Evolutionary conservation across 805 yeast species (phyloP).

Genomic region (Grigorovia transvaalensis): DNA sequence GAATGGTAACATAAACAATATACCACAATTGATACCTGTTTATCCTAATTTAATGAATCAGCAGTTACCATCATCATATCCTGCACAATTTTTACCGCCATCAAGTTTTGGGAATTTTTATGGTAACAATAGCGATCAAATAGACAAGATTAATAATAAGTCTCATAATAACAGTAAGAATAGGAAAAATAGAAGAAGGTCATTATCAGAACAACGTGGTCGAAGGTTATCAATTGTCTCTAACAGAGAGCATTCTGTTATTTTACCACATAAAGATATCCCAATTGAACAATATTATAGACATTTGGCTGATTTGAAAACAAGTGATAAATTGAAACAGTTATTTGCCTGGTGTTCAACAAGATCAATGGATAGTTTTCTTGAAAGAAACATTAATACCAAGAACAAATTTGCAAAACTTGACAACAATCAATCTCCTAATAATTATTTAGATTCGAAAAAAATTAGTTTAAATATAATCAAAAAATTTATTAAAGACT

Average conservation of each 20-base stretch:
- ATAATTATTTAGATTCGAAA: conserved; percentile 13
- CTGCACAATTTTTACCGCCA: conserved; percentile 11
- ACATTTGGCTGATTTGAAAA: conserved; percentile 22
- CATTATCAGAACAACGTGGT: conserved; percentile 22
- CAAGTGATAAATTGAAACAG: conserved; percentile 24
- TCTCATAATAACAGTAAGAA: background rate
- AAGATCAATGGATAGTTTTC: conserved; percentile 15
- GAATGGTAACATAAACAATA: background rate
- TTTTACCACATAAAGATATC: conserved; percentile 26
- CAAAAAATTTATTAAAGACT: conserved; percentile 24
- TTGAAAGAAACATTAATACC: conserved; percentile 2
- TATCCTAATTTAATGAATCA: conserved; percentile 15
- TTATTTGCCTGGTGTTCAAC: conserved; percentile 27
- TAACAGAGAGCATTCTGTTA: conserved; percentile 15
- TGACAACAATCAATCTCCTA: background rate
- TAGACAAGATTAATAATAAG: background rate
- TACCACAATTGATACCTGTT: conserved; percentile 21
- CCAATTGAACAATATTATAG: conserved; percentile 26
- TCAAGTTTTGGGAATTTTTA: conserved; percentile 1
- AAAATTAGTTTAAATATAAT: conserved; percentile 17
- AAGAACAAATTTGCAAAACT: background rate
- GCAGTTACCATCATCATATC: conserved; percentile 12
- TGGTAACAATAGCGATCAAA: background rate
- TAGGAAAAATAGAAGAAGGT: conserved; percentile 9
- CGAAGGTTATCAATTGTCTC: conserved; percentile 23